Evolutionary conservation across 2,329 filamentous ascomycete species (phyloP).

Genomic region (Allantophomopsis lycopodina): DNA sequence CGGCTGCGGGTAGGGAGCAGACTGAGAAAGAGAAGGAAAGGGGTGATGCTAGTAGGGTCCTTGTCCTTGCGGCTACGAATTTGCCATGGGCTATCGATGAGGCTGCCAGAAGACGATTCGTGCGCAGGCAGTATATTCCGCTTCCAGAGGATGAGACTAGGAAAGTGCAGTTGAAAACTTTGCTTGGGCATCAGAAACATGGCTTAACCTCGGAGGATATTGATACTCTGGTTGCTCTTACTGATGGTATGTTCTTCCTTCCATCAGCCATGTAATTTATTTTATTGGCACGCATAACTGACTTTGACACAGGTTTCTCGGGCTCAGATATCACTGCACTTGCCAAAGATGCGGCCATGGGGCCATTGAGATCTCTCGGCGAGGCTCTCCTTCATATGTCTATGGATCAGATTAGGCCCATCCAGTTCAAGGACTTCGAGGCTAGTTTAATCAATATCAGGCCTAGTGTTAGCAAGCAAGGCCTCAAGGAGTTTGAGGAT

Average conservation of each 20-base stretch:
- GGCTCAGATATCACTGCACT: conserved; percentile 94
- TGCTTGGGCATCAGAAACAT: conserved; percentile 83
- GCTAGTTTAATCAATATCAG: conserved; percentile 74
- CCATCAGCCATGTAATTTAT: background rate
- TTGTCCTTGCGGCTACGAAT: conserved; percentile 92
- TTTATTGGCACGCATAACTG: background rate
- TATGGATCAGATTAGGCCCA: conserved; percentile 87
- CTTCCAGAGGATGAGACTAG: conserved; percentile 77
- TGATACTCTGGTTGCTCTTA: conserved; percentile 58
- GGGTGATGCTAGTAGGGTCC: conserved; percentile 75
- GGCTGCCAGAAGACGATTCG: conserved; percentile 80
- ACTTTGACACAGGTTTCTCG: conserved; percentile 60
- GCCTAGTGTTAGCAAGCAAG: conserved; percentile 76
- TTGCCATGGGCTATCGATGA: conserved; percentile 97
- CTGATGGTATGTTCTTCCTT: conserved; percentile 51
- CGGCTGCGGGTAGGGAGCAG: conserved; percentile 72
- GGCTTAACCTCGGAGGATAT: conserved; percentile 61
- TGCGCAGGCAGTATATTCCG: conserved; percentile 89
- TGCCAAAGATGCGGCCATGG: conserved; percentile 97
- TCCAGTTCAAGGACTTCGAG: conserved; percentile 70
- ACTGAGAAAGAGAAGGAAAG: conserved; percentile 50
- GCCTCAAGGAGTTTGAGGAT: conserved; percentile 80
- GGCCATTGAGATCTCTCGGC: conserved; percentile 76
- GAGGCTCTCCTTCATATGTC: conserved; percentile 82
- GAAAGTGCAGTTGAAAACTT: conserved; percentile 60